Evolutionary conservation across 1,284 basidiomycete species (phyloP), one percentile per base, ranked within the genome.

Genomic region (Pulchroboletus neoregius): DNA sequence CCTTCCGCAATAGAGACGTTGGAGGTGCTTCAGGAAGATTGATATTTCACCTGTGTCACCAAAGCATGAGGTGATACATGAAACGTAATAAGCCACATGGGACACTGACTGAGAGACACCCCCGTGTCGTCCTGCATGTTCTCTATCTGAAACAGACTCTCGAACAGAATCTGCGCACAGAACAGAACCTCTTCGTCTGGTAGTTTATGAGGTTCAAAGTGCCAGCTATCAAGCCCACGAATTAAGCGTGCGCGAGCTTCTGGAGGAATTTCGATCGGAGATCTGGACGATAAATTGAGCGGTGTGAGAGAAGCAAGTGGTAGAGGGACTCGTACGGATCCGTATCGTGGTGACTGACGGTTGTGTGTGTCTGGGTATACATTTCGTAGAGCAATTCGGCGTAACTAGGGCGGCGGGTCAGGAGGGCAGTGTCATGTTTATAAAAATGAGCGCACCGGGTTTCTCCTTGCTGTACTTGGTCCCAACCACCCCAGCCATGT

Each of bases 151-250:
- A 82, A 84, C 27, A 89, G 64, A 16, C 74, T 73, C 61, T 87
- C 83, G 52, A 89, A 95, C 15, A 96, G 69, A 51, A 95, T 73
- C 50, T 87, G 77, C 0, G 89, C 84, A 58, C 87, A 91, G 20
- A 81, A 78, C n/a, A 89, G 71, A 12, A 92, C 74, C 62, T 95
- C 89, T 44, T 87, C 83, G 44, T 90, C 82, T 5, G 79, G 75
- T 24, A 94, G 76, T 40, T 77, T 77, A 64, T 91, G 86, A 2
- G 93, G 92, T 57, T 93, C 85, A 64, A 95, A 96, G 53, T 87
- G 72, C 93, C 93, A 95, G 8, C 72, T 75, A 52, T 86, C 81
- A 8, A 95, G 73, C 0, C 75, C 71, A 16, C 71, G 63, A 52
- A 95, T 85, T 40, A 88, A 73, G 10, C 75, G 68, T 64, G 68